phyloP scores from a whole-genome alignment of 2,329 filamentous ascomycete genomes.

The Daldinia sp. region DNA sequence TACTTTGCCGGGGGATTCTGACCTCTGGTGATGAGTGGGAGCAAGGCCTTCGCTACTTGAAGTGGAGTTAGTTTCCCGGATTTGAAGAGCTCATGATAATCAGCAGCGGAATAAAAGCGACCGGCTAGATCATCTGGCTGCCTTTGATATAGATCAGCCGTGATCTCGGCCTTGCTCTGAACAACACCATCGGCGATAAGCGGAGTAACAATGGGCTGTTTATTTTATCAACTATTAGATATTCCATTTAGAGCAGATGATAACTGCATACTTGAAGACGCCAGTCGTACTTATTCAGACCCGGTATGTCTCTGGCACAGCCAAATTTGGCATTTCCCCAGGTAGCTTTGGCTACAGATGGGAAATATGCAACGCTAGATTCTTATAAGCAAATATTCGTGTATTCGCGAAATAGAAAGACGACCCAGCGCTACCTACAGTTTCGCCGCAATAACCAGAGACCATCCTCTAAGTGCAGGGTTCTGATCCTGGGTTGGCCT shows the following conservation, averaged over 20 bases:
- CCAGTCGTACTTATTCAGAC: slow-evolving; percentile 54
- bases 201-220: slow-evolving; percentile 65
- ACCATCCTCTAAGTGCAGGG: slow-evolving; percentile 72
- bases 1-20: slow-evolving; percentile 64
- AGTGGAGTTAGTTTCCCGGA: slow-evolving; percentile 75
- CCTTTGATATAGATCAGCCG: slow-evolving; percentile 51
- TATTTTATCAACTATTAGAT: slow-evolving; percentile 22
- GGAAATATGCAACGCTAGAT: slow-evolving; percentile 65
- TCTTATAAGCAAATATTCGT: slow-evolving; percentile 16
- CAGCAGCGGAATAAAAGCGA: slow-evolving; percentile 73
- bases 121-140: slow-evolving; percentile 53
- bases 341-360: slow-evolving; percentile 68
- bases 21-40: slow-evolving; percentile 74
- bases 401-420: neutral
- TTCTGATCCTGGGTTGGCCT: slow-evolving; percentile 66
- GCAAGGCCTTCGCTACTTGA: slow-evolving; percentile 73
- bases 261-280: slow-evolving; percentile 57
- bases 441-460: slow-evolving; percentile 68
- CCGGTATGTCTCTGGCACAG: slow-evolving; percentile 55
- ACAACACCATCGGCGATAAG: slow-evolving; percentile 49
- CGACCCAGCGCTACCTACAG: slow-evolving; percentile 59
- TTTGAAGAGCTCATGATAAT: slow-evolving; percentile 80
- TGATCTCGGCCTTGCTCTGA: slow-evolving; percentile 51
- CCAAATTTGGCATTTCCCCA: slow-evolving; percentile 74
- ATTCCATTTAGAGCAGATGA: neutral